Conservation (phyloP, 1,284 basidiomycete species). For the Porodaedalea pini region DNA sequence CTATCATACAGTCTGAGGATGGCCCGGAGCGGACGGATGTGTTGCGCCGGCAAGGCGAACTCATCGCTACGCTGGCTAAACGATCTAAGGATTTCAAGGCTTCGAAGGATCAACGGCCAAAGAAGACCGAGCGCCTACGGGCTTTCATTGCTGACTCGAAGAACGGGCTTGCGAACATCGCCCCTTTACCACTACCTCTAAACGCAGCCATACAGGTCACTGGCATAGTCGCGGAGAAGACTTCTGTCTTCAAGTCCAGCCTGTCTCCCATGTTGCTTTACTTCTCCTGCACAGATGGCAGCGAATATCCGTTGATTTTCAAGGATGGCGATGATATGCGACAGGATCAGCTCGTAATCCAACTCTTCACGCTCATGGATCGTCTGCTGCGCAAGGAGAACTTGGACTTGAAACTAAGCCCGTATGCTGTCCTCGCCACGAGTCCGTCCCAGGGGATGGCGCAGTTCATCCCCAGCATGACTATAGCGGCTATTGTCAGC, state of each 20-base stretch:
- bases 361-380: slow-evolving; percentile 98
- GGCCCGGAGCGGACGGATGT: slow-evolving; percentile 77
- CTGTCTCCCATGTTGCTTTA: slow-evolving; percentile 89
- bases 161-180: slow-evolving; percentile 71
- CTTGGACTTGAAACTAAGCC: slow-evolving; percentile 87
- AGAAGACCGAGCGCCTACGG: slow-evolving; percentile 95
- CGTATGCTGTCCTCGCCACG: slow-evolving; percentile 94
- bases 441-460: slow-evolving; percentile 92
- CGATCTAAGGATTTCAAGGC: slow-evolving; percentile 83
- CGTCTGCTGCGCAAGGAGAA: slow-evolving; percentile 92
- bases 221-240: slow-evolving; percentile 87
- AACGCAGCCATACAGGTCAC: slow-evolving; percentile 81
- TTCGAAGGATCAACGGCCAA: slow-evolving; percentile 90
- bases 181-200: slow-evolving; percentile 83
- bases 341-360: slow-evolving; percentile 96
- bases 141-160: slow-evolving; percentile 82
- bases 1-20: slow-evolving; percentile 52
- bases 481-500: slow-evolving; percentile 88
- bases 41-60: slow-evolving; percentile 80
- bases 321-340: slow-evolving; percentile 99
- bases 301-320: slow-evolving; percentile 92
- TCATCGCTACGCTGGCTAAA: slow-evolving; percentile 80
- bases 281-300: slow-evolving; percentile 76
- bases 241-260: slow-evolving; percentile 97
- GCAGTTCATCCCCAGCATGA: slow-evolving; percentile 94